Percentiles rank a stretch among this genome's conserved stretches.
Conservation (phyloP, 805 yeast species). For the Lachancea waltii region DNA sequence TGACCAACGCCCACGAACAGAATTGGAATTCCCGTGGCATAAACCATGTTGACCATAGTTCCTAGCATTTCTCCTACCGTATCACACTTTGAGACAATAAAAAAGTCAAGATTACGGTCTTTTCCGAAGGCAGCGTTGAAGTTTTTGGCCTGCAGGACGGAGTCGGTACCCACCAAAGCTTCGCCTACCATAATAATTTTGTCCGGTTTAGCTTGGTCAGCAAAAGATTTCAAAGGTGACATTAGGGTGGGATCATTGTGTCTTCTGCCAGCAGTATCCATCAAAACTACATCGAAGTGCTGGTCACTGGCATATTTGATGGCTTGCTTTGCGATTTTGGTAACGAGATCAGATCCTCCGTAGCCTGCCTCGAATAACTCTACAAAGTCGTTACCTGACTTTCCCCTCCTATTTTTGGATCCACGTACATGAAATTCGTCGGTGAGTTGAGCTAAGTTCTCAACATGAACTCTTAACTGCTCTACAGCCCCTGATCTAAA, state of each 20-base stretch:
- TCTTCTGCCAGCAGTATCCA: constrained; percentile 97
- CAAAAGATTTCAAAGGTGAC: constrained; percentile 94
- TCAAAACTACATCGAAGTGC: constrained; percentile 74
- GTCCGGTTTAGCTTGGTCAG: constrained; percentile 91
- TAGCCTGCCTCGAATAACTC: constrained; percentile 92
- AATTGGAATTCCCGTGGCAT: constrained; percentile 92
- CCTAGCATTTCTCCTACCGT: constrained; percentile 97
- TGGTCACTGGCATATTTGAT: constrained; percentile 68
- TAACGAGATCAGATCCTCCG: constrained; percentile 92
- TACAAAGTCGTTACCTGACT: constrained; percentile 38
- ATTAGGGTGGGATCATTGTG: constrained; percentile 90
- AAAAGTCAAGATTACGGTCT: constrained; percentile 74
- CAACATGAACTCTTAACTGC: constrained; percentile 89
- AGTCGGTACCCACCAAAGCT: constrained; percentile 95
- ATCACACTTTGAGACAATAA: constrained; percentile 89
- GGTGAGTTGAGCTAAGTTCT: constrained; percentile 66
- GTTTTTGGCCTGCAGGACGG: constrained; percentile 90
- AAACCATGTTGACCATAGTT: constrained; percentile 94
- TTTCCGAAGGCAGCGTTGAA: constrained; percentile 92
- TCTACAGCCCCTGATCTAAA: constrained; percentile 99
- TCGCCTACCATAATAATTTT: constrained; percentile 98
- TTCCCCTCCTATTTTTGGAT: constrained; percentile 33
- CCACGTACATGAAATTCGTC: constrained; percentile 37
- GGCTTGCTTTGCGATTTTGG: constrained; percentile 87
- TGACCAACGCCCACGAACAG: constrained; percentile 96